These are phyloP conservation scores for Wakefieldia striispora DNA, from an alignment of 768 basidiomycete genomes.

Conservation along the genomic window DNA sequence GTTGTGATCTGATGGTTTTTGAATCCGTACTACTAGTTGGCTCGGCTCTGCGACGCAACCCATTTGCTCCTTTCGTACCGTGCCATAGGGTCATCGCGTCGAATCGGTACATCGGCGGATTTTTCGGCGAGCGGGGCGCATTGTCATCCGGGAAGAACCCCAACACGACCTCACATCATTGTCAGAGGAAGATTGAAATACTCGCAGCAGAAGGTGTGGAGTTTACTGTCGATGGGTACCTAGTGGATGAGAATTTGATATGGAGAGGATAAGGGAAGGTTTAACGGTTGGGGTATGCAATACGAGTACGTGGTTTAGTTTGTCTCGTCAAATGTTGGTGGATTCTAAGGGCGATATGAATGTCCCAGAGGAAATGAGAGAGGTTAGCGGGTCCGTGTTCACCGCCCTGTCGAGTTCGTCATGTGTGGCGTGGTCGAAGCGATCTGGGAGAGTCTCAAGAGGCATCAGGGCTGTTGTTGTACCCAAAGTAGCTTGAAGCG, in stretches of 20 bases:
- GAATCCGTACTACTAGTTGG: slow-evolving; percentile 43
- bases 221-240: slow-evolving; percentile 46
- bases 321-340: background rate
- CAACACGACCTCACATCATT: slow-evolving; percentile 35
- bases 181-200: slow-evolving; percentile 47
- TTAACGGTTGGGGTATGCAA: background rate
- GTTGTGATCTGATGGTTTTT: background rate
- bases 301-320: background rate
- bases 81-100: slow-evolving; percentile 72
- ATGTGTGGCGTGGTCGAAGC: too few species aligned
- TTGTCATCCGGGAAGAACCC: background rate
- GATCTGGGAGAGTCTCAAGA: too few species aligned
- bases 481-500: too few species aligned
- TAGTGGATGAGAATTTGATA: slow-evolving; percentile 26
- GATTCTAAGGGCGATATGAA: too few species aligned
- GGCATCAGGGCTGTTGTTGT: too few species aligned
- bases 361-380: too few species aligned
- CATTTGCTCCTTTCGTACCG: slow-evolving; percentile 64
- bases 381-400: too few species aligned
- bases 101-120: slow-evolving; percentile 59
- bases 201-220: slow-evolving; percentile 52
- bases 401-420: too few species aligned
- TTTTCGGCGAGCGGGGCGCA: slow-evolving; percentile 58
- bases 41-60: slow-evolving; percentile 58
- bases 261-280: slow-evolving; percentile 11